Percentiles rank a stretch among this genome's conserved stretches.
phyloP scores from a whole-genome alignment of 148 eudicot genomes.

The Linanthus parryae region DNA sequence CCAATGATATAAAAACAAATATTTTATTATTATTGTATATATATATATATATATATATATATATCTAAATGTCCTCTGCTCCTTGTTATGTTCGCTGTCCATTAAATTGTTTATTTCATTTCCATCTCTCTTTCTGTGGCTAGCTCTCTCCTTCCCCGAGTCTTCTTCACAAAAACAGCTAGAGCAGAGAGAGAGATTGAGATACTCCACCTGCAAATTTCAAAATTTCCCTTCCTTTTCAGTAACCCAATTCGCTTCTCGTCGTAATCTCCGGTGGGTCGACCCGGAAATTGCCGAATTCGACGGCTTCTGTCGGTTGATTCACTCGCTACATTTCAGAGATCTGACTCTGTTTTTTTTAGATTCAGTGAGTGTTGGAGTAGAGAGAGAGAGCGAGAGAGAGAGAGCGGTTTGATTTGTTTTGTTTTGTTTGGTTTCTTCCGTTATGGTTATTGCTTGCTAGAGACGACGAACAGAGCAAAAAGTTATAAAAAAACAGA shows the following conservation, averaged over 20 bases:
- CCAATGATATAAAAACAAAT: no score
- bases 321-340: background rate
- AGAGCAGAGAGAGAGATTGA: conserved; percentile 4
- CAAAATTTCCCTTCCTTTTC: background rate
- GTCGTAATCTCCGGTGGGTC: conserved; percentile 1
- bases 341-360: no score
- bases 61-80: conserved; percentile 8
- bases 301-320: background rate
- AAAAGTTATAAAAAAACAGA: no score
- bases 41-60: background rate
- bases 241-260: background rate
- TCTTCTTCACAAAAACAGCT: conserved; percentile 2
- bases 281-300: background rate
- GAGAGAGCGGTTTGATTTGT: background rate
- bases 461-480: no score
- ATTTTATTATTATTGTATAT: background rate
- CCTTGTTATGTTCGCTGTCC: conserved; percentile 29
- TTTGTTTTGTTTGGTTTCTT: background rate
- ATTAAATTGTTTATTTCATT: conserved; percentile 9
- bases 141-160: conserved; percentile 1
- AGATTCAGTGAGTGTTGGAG: no score
- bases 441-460: no score
- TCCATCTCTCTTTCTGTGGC: background rate
- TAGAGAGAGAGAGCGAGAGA: conserved; percentile 7
- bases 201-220: background rate